Evolutionary conservation across 2,329 filamentous ascomycete species (phyloP).

Genomic region (Elsinoe arachidis): DNA sequence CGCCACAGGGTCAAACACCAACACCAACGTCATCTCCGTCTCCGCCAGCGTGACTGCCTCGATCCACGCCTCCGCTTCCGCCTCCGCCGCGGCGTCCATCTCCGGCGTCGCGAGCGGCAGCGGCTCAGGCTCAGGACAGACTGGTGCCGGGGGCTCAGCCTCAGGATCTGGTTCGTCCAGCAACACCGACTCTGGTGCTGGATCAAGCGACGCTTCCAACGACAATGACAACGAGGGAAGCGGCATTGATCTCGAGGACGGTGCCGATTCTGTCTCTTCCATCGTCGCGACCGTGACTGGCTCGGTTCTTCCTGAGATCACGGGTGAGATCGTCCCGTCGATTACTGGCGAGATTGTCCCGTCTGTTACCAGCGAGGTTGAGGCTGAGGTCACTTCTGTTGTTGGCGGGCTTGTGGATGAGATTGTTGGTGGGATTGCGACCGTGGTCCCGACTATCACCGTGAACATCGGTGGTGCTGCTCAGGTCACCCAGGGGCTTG

Average conservation of each 20-base stretch:
- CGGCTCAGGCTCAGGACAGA: neutral
- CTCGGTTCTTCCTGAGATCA: neutral
- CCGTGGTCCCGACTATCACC: neutral
- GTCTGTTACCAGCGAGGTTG: neutral
- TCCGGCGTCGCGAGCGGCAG: neutral
- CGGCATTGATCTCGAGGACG: neutral
- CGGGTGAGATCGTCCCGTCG: neutral
- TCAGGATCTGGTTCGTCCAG: neutral
- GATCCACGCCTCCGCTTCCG: neutral
- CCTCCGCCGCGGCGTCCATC: neutral
- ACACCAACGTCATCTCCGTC: slow-evolving; percentile 2
- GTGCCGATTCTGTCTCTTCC: neutral
- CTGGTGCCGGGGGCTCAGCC: neutral
- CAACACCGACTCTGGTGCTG: neutral
- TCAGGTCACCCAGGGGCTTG: neutral
- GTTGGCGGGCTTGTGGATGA: neutral
- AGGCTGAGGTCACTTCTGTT: neutral
- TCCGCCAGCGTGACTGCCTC: neutral
- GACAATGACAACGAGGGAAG: neutral
- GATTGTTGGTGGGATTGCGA: neutral
- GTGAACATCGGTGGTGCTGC: neutral
- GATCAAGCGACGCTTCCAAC: neutral
- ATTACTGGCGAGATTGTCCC: neutral
- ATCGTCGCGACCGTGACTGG: neutral
- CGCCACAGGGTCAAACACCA: no score